Conservation (phyloP, 129 eudicot species). For the Tanacetum coccineum region DNA sequence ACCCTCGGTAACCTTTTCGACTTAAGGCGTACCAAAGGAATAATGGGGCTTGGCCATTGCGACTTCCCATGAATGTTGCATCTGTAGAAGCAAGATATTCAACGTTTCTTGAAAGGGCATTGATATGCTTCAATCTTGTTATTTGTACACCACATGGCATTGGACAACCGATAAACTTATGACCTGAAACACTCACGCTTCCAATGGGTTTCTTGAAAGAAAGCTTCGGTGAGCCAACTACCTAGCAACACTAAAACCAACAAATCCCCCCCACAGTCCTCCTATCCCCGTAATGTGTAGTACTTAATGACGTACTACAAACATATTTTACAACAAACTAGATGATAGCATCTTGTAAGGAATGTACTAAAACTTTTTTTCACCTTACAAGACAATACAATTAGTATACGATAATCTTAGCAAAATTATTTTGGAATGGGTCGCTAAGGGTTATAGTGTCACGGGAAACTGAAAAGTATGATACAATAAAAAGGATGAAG, state of each 20-base stretch:
- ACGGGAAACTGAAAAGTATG: too few relatives aligned
- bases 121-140: conserved; percentile 75
- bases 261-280: too few relatives aligned
- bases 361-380: too few relatives aligned
- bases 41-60: conserved; percentile 22
- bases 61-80: conserved; percentile 23
- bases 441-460: not conserved
- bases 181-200: conserved; percentile 93
- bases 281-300: too few relatives aligned
- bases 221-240: too few relatives aligned
- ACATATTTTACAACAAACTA: too few relatives aligned
- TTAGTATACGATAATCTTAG: too few relatives aligned
- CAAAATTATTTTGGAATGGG: too few relatives aligned
- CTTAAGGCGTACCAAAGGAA: conserved; percentile 93
- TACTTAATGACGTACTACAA: too few relatives aligned
- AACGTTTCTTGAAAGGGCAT: conserved; percentile 77
- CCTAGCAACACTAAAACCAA: too few relatives aligned
- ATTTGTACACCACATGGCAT: conserved; percentile 93
- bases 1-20: conserved; percentile 88
- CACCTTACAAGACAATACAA: too few relatives aligned
- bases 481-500: too few relatives aligned
- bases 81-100: conserved; percentile 95
- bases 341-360: not conserved
- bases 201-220: conserved; percentile 89
- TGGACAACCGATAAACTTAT: conserved; percentile 89